phyloP scores from a whole-genome alignment of 164 flowering plant genomes.

The Akebia trifoliata region DNA sequence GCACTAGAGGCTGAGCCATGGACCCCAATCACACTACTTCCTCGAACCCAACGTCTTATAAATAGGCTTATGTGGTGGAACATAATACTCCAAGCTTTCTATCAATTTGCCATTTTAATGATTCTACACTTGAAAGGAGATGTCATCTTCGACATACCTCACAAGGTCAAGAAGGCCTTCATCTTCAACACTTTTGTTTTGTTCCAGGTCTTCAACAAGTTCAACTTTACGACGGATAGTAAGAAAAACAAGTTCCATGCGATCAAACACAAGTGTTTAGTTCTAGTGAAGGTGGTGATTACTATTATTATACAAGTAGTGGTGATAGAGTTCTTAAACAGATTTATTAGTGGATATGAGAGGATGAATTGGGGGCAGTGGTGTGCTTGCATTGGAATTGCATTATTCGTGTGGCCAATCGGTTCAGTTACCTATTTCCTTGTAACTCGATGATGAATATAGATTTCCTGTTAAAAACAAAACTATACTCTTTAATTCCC shows the following conservation, averaged over 20 bases:
- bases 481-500: no score
- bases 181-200: constrained; percentile 14
- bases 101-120: constrained; percentile 6
- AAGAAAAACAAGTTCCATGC: constrained; percentile 12
- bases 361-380: constrained; percentile 3
- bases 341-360: background rate
- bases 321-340: background rate
- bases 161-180: constrained; percentile 2
- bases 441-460: no score
- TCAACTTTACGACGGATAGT: constrained; percentile 11
- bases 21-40: background rate
- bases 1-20: background rate
- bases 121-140: constrained; percentile 9
- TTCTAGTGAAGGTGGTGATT: background rate
- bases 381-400: background rate
- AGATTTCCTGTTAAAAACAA: no score
- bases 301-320: constrained; percentile 4
- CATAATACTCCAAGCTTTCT: constrained; percentile 7
- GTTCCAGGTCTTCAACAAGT: constrained; percentile 18
- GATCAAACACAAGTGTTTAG: constrained; percentile 1
- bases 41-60: background rate
- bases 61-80: constrained; percentile 16
- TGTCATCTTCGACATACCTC: background rate
- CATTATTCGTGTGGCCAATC: background rate
- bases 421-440: background rate